A percentile compares a stretch with the other conserved stretches of the same genome.
phyloP scores from a whole-genome alignment of 257 asterid species.

The Fraxinus cuspidata region DNA sequence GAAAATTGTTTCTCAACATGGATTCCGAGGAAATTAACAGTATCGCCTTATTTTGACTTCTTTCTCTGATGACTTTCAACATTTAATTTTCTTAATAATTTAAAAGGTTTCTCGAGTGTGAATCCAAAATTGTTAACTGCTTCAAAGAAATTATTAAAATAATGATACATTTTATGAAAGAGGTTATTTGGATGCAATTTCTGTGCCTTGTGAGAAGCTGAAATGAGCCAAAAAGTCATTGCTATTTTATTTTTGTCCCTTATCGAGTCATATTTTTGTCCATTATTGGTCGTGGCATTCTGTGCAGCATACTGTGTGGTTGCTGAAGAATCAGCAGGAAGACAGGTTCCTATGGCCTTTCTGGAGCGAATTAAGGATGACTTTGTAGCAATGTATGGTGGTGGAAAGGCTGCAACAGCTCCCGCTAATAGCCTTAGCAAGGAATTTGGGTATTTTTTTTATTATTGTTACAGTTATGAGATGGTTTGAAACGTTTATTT shows the following conservation, averaged over 20 bases:
- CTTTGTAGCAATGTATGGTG: conserved; percentile 63
- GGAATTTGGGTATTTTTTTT: conserved; percentile 63
- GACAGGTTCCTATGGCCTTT: conserved; percentile 80
- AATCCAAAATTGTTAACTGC: neutral
- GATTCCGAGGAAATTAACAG: neutral
- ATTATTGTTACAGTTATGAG: neutral
- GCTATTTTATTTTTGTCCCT: neutral
- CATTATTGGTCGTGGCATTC: neutral
- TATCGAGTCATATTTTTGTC: neutral
- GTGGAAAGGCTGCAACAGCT: conserved; percentile 77
- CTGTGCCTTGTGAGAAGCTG: neutral
- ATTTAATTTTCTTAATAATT: neutral
- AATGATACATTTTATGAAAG: no score
- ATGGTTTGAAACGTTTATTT: neutral
- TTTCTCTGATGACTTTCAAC: conserved; percentile 4
- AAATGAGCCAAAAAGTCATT: neutral
- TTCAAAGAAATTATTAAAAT: neutral
- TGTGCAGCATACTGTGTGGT: conserved; percentile 81
- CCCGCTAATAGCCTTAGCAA: conserved; percentile 70
- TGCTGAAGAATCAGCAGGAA: conserved; percentile 85
- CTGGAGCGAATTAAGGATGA: conserved; percentile 82
- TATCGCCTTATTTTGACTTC: neutral
- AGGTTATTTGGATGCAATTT: neutral
- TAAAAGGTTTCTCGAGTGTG: neutral
- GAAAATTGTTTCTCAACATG: neutral